A percentile compares a stretch with the other conserved stretches of the same genome.
Conservation (phyloP, 371 early-diverging fungal species). For the Fennellomyces sp. region DNA sequence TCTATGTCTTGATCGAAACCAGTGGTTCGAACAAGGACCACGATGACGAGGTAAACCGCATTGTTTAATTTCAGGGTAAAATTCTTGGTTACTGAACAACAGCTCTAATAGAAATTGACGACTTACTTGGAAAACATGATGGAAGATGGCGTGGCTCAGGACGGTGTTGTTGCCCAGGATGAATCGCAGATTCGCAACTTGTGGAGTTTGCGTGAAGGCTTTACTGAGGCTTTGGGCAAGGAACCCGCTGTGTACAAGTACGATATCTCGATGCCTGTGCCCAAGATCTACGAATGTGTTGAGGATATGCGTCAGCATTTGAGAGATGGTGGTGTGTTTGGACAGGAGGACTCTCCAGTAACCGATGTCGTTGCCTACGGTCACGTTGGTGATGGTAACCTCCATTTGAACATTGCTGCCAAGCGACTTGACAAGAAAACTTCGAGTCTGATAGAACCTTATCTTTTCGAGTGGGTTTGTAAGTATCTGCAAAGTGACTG, state of each 20-base stretch:
- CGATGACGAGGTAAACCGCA: slow-evolving; percentile 69
- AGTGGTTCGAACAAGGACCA: slow-evolving; percentile 91
- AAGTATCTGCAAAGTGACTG: slow-evolving; percentile 22
- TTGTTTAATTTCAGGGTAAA: background rate
- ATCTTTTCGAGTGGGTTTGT: slow-evolving; percentile 88
- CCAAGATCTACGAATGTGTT: slow-evolving; percentile 85
- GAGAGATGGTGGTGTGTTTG: slow-evolving; percentile 54
- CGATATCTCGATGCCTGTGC: slow-evolving; percentile 88
- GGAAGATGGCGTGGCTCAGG: slow-evolving; percentile 70
- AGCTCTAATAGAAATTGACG: slow-evolving; percentile 61
- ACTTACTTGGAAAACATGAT: slow-evolving; percentile 71
- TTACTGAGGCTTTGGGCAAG: slow-evolving; percentile 89
- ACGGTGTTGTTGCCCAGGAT: slow-evolving; percentile 94
- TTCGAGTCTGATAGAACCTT: slow-evolving; percentile 86
- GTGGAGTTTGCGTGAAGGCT: slow-evolving; percentile 93
- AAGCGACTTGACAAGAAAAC: slow-evolving; percentile 57
- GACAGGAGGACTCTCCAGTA: slow-evolving; percentile 56
- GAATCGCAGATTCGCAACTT: slow-evolving; percentile 69
- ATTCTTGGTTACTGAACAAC: background rate
- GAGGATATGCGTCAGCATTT: slow-evolving; percentile 77
- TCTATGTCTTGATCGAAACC: slow-evolving; percentile 94
- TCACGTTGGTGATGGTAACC: slow-evolving; percentile 89
- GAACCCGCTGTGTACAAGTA: slow-evolving; percentile 91
- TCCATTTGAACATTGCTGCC: slow-evolving; percentile 92
- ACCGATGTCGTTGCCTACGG: slow-evolving; percentile 90